Evolutionary conservation across 75 land plant genomes (phyloP).

Genomic region (Pseudotsuga menziesii): DNA sequence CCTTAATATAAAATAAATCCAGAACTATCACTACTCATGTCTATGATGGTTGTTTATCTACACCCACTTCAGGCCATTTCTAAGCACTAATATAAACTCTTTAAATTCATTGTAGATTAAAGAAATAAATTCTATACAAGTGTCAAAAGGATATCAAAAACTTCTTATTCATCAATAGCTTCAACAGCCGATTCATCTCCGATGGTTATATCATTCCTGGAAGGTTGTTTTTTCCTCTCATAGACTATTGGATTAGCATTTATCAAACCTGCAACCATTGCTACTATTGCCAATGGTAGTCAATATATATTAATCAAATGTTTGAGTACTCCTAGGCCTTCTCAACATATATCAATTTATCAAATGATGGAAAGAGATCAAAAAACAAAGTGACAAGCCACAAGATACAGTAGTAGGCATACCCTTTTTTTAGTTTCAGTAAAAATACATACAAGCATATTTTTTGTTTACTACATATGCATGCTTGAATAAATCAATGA

Average conservation of each 20-base stretch:
- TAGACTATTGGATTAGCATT: slow-evolving; percentile 90
- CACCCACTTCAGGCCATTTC: neutral
- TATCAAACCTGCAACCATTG: slow-evolving; percentile 54
- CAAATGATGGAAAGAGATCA: too few species aligned
- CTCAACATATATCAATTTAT: too few species aligned
- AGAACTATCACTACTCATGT: neutral
- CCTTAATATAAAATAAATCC: neutral
- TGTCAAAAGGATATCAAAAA: slow-evolving; percentile 85
- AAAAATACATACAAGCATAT: too few species aligned
- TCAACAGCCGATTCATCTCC: slow-evolving; percentile 67
- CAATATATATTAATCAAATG: neutral
- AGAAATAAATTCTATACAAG: neutral
- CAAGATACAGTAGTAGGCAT: too few species aligned
- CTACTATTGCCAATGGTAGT: neutral
- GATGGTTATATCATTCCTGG: slow-evolving; percentile 12
- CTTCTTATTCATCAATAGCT: slow-evolving; percentile 66
- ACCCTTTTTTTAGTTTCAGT: too few species aligned
- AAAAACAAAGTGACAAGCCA: too few species aligned
- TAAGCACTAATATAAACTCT: neutral
- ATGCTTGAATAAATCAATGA: too few species aligned
- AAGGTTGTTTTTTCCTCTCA: slow-evolving; percentile 68
- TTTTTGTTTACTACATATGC: too few species aligned
- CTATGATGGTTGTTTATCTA: neutral
- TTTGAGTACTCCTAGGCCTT: too few species aligned
- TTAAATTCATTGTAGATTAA: neutral